Evolutionary conservation across 1,139 yeast genomes (phyloP).

Genomic region (Hansenula anomala): DNA sequence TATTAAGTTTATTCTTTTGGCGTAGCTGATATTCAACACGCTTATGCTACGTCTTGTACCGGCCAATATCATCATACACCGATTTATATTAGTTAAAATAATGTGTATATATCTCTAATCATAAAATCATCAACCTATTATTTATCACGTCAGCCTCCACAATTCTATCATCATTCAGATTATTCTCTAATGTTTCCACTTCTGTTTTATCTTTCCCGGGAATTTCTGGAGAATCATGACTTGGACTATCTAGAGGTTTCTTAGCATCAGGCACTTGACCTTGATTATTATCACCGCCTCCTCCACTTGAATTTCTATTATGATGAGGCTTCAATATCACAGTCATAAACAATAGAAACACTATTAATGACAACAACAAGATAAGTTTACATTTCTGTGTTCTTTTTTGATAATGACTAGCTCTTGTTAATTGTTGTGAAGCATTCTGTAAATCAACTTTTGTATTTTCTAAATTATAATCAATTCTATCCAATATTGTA

Average conservation of each 20-base stretch:
- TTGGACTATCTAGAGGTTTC: neutral
- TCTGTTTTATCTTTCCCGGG: conserved; percentile 10
- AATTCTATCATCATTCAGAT: neutral
- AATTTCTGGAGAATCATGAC: conserved; percentile 4
- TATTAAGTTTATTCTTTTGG: no score
- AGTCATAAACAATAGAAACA: conserved; percentile 65
- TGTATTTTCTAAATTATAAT: conserved; percentile 80
- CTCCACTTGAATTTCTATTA: conserved; percentile 10
- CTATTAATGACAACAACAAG: conserved; percentile 63
- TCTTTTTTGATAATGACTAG: conserved; percentile 77
- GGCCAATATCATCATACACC: no score
- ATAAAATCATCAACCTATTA: neutral
- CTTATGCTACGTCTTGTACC: no score
- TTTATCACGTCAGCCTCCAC: neutral
- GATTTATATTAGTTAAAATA: no score
- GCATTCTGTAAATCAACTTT: conserved; percentile 73
- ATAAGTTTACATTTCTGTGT: conserved; percentile 91
- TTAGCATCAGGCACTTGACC: conserved; percentile 1
- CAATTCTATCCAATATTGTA: conserved; percentile 86
- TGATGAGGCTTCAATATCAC: conserved; percentile 70
- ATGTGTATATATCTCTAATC: no score
- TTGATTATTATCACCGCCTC: conserved; percentile 3
- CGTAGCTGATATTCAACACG: no score
- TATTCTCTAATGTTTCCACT: neutral
- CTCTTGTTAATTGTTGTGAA: conserved; percentile 70